Evolutionary conservation across 805 yeast genomes (phyloP).

Genomic region (Starmera dryadoides): DNA sequence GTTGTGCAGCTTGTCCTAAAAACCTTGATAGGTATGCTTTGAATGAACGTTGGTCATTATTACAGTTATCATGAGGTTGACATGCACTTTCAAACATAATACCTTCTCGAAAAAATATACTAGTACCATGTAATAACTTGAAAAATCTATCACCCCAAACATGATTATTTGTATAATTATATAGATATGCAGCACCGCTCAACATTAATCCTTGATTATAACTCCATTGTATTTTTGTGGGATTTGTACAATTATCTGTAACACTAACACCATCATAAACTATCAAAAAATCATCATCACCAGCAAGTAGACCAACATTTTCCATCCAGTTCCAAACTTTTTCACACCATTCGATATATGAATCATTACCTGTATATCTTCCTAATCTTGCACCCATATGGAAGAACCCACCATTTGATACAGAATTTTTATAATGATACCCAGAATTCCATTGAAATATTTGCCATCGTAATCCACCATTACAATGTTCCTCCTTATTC

Average conservation of each 20-base stretch:
- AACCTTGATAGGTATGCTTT: conserved; percentile 76
- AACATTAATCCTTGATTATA: conserved; percentile 79
- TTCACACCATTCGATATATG: conserved; percentile 72
- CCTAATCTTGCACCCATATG: conserved; percentile 84
- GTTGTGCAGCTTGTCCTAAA: conserved; percentile 63
- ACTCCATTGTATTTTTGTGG: conserved; percentile 68
- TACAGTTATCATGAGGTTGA: conserved; percentile 54
- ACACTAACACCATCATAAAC: conserved; percentile 63
- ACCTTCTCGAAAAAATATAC: conserved; percentile 45
- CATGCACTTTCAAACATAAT: conserved; percentile 83
- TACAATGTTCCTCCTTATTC: conserved; percentile 71
- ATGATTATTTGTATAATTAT: conserved; percentile 59
- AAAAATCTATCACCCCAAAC: conserved; percentile 61
- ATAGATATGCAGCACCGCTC: conserved; percentile 76
- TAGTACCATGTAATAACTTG: conserved; percentile 46
- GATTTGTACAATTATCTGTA: conserved; percentile 50
- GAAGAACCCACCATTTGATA: conserved; percentile 86
- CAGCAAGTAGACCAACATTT: conserved; percentile 31
- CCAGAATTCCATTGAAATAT: conserved; percentile 93
- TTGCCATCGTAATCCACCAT: conserved; percentile 95
- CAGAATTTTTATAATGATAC: conserved; percentile 86
- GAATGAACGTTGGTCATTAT: conserved; percentile 88
- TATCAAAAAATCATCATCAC: conserved; percentile 23
- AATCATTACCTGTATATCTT: conserved; percentile 66
- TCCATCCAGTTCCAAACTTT: conserved; percentile 76